phyloP scores from a whole-genome alignment of 1,284 basidiomycete genomes.

The Ustilago vetiveriae region DNA sequence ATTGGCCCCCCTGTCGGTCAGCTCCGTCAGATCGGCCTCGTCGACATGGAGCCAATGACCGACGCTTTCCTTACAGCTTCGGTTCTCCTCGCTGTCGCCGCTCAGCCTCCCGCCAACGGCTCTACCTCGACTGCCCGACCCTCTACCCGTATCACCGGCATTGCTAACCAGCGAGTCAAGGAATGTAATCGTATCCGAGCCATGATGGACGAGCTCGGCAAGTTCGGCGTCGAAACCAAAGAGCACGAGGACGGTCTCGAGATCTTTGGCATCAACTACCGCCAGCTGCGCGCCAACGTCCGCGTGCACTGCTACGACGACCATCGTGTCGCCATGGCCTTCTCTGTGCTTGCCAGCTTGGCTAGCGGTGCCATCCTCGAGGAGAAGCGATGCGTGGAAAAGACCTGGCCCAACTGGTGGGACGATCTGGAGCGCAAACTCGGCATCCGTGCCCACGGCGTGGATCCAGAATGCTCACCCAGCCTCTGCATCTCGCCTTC shows the following conservation, averaged over 20 bases:
- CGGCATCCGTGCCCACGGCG: conserved; percentile 85
- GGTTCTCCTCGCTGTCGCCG: conserved; percentile 81
- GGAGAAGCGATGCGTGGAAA: conserved; percentile 97
- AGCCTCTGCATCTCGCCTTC: conserved; percentile 53
- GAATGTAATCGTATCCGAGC: conserved; percentile 97
- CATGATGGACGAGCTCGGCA: conserved; percentile 94
- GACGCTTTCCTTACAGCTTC: conserved; percentile 97
- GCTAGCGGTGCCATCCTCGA: conserved; percentile 81
- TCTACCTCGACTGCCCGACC: conserved; percentile 45
- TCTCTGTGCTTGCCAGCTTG: conserved; percentile 84
- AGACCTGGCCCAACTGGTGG: conserved; percentile 99
- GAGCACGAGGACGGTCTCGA: conserved; percentile 94
- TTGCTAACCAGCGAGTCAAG: conserved; percentile 98
- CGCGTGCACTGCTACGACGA: conserved; percentile 96
- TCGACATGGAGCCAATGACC: conserved; percentile 99
- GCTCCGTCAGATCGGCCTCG: conserved; percentile 82
- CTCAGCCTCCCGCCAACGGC: conserved; percentile 66
- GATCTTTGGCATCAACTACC: conserved; percentile 79
- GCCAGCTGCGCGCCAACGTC: conserved; percentile 72
- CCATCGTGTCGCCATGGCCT: conserved; percentile 98
- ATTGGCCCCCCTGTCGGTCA: conserved; percentile 83
- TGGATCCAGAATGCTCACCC: conserved; percentile 72
- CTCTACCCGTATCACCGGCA: conserved; percentile 84
- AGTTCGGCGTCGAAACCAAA: conserved; percentile 91
- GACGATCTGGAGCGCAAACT: conserved; percentile 97